phyloP scores from a whole-genome alignment of 2,329 filamentous ascomycete genomes.

The Talaromyces sp. region DNA sequence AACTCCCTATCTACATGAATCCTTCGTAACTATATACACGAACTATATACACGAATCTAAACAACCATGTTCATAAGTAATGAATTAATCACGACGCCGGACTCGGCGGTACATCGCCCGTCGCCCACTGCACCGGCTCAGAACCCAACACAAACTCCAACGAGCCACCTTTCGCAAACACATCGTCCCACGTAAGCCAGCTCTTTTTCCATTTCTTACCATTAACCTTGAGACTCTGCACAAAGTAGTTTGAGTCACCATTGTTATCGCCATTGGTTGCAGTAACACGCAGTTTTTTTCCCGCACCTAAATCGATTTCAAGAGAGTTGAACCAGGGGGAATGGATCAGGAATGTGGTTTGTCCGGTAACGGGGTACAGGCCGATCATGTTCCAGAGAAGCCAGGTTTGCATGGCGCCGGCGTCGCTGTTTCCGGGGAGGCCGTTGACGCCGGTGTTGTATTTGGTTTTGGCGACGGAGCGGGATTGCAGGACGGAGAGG shows the following conservation, averaged over 20 bases:
- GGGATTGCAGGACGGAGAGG: slow-evolving; percentile 39
- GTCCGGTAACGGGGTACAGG: slow-evolving; percentile 49
- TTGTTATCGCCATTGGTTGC: slow-evolving; percentile 54
- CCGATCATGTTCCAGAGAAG: slow-evolving; percentile 59
- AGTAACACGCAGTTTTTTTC: slow-evolving; percentile 51
- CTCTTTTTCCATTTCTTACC: slow-evolving; percentile 53
- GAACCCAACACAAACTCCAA: slow-evolving; percentile 55
- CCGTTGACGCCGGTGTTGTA: slow-evolving; percentile 52
- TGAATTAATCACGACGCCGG: slow-evolving; percentile 13
- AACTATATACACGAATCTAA: not conserved
- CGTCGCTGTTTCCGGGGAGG: slow-evolving; percentile 60
- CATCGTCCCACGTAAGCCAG: slow-evolving; percentile 58
- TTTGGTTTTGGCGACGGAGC: slow-evolving; percentile 55
- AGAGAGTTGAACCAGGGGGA: slow-evolving; percentile 57
- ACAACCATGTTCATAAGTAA: not conserved
- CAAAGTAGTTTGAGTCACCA: slow-evolving; percentile 49
- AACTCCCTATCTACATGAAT: not conserved
- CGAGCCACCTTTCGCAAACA: slow-evolving; percentile 57
- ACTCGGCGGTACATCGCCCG: slow-evolving; percentile 52
- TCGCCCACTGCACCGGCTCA: slow-evolving; percentile 59
- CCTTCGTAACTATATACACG: not conserved
- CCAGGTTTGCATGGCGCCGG: slow-evolving; percentile 60
- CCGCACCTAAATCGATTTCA: slow-evolving; percentile 49
- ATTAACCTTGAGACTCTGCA: slow-evolving; percentile 59
- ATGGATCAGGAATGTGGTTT: slow-evolving; percentile 60